A percentile compares a stretch with the other conserved stretches of the same genome.
These are phyloP conservation scores for Brassica nigra DNA, from an alignment of 345 rosid species.

Conservation along the genomic window DNA sequence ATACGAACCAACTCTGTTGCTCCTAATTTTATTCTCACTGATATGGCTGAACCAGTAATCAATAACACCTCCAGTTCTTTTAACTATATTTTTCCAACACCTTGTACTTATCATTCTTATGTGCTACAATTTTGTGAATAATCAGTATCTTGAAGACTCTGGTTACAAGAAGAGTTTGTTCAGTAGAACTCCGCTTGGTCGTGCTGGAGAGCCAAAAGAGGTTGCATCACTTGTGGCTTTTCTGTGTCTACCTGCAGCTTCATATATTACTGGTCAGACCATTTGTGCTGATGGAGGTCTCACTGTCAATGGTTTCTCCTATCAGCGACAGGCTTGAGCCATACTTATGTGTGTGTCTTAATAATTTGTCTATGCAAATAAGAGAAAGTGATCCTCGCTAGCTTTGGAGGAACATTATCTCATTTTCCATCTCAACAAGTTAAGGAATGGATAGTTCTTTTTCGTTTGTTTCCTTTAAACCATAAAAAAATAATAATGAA, in stretches of 20 bases:
- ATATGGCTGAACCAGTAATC: conserved; percentile 6
- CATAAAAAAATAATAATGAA: too few relatives aligned
- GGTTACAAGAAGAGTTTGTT: conserved; percentile 1
- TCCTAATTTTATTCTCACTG: conserved; percentile 31
- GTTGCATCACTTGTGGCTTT: conserved; percentile 57
- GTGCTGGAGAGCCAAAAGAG: conserved; percentile 48
- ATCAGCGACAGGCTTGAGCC: conserved; percentile 12
- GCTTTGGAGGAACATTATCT: neutral
- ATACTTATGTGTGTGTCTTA: neutral
- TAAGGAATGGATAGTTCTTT: neutral
- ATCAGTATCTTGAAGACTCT: neutral
- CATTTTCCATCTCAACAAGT: neutral
- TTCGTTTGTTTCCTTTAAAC: neutral
- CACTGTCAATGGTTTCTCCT: conserved; percentile 44
- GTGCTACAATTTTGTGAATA: neutral
- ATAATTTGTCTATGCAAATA: neutral
- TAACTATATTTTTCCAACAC: neutral
- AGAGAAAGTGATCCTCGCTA: neutral
- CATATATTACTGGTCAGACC: conserved; percentile 63
- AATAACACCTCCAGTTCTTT: neutral
- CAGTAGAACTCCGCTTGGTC: conserved; percentile 52
- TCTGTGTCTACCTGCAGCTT: conserved; percentile 59
- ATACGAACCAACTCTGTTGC: conserved; percentile 42
- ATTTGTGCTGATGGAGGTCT: conserved; percentile 58
- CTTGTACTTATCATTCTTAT: neutral